These are phyloP conservation scores for Calonectria hawksworthii DNA, from an alignment of 2,329 filamentous ascomycete genomes.

Conservation along the genomic window DNA sequence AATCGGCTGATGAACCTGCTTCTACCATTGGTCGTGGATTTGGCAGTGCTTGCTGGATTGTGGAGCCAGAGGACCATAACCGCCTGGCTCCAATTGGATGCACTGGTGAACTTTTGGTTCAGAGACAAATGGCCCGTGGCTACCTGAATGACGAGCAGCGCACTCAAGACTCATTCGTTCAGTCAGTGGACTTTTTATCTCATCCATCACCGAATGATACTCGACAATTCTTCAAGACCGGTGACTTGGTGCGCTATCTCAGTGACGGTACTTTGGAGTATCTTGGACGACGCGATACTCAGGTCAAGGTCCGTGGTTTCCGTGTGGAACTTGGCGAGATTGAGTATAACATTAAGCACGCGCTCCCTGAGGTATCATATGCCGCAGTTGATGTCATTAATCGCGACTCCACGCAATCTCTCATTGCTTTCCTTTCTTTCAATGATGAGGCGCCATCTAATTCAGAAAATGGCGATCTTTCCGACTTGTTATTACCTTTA, in stretches of 20 bases:
- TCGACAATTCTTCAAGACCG: conserved; percentile 51
- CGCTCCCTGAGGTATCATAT: conserved; percentile 30
- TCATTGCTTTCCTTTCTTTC: conserved; percentile 13
- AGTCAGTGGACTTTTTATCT: not conserved
- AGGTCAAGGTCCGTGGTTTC: conserved; percentile 50
- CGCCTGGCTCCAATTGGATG: conserved; percentile 41
- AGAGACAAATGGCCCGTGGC: conserved; percentile 39
- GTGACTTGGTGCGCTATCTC: conserved; percentile 43
- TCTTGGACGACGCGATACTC: conserved; percentile 45
- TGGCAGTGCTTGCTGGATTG: conserved; percentile 6
- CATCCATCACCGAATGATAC: not conserved
- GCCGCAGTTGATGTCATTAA: conserved; percentile 30
- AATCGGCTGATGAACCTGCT: not conserved
- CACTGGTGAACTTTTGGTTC: conserved; percentile 43
- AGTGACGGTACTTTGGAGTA: conserved; percentile 45
- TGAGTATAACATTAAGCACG: conserved; percentile 37
- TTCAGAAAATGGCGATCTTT: not conserved
- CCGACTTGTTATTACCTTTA: not conserved
- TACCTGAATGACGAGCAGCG: conserved; percentile 34
- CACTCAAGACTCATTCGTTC: conserved; percentile 31
- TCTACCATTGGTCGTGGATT: conserved; percentile 9
- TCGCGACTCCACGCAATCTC: conserved; percentile 8
- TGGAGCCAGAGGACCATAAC: conserved; percentile 15
- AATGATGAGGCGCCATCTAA: not conserved
- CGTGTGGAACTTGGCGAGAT: conserved; percentile 49